Evolutionary conservation across 306 rosid genomes (phyloP), one percentile per base, ranked within the genome.

Genomic region (Vigna trinervia): DNA sequence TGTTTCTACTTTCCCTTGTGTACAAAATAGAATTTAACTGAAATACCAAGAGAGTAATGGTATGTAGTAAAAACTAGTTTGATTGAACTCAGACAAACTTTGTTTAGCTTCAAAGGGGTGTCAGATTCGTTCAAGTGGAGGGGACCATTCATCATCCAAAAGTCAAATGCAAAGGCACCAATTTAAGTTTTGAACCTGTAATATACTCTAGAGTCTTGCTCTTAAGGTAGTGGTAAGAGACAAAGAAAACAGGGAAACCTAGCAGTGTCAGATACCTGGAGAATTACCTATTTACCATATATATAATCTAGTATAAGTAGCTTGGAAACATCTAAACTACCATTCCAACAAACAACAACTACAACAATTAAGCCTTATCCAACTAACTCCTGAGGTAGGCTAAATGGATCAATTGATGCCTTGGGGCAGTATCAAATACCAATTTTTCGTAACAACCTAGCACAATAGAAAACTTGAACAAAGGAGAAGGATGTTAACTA

Each of bases 21-120:
- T 14, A 74, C 12, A 20, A 76, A 66, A 66, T 23, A 43, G 58
- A 61, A 73, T 66, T 26, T 45, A 71, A 80, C 60, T n/a, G 34
- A 30, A 30, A 4, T 30, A 30, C 34, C 3, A 30, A 30, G 34
- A 34, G 12, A 47, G 9, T 12, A 12, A 10, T 4, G 14, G 20
- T 30, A 75, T 38, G 59, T 38, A 2, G 28, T 57, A 41, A 52
- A 26, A 71, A 39, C 61, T 52, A 20, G 20, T 62, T 11, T 17
- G 67, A 80, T 32, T 3, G 10, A 73, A 19, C 20, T 14, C 45
- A 41, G 28, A 34, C 20, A 38, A 38, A 39, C 34, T 43, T 36
- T 14, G 58, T 10, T 70, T 48, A 78, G 22, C 54, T 53, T 70
- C 54, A 22, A 39, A 39, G 71, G 22, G 8, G 19, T 59, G 26